Evolutionary conservation across 305 asterid genomes (phyloP), one percentile per base, ranked within the genome.

Genomic region (Fraxinus velutina): DNA sequence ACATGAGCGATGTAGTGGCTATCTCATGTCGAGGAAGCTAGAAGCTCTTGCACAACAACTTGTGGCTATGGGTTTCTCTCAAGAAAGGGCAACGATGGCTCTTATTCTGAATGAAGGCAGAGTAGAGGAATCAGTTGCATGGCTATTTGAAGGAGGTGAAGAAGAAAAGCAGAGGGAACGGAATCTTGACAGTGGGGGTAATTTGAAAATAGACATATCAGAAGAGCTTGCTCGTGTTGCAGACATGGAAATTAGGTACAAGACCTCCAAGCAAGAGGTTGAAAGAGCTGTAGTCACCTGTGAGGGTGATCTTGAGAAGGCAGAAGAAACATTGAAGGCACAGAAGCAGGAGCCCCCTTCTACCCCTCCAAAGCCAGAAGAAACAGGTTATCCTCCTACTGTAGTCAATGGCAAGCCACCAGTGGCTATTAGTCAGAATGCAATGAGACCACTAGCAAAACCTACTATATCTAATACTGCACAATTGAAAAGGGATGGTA

Each of bases 21-120:
- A 90, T 81, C 89, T 91, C 44, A 91, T 90, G 95, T 91, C 95
- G 0, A 87, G 95, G 76, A 91, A 90, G 85, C 87, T 90, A 27
- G 95, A 91, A 82, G 79, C 78, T 32, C 93, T 95, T 66, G 91
- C 97, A 70, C 94, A 91, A 72, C 97, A 94, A 89, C 95, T 95
- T 32, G 98, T 95, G 44, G 88, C 93, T 33, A 95, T 95, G 99
- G 99, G 99, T 15, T 92, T 93, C 86, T 85, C 99, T 83, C 92
- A 81, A 21, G 99, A 95, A 86, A 87, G 90, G 79, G 97, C 99
- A 2, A 95, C 95, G 9, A 91, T 92, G 97, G 98, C 99, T 79
- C 98, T 95, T 76, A 93, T 95, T 82, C 85, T 89, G 78, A 95
- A 95, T 85, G 99, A 95, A 88, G 99, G 99, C 74, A 90, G 90